Base-by-base conservation (phyloP, 1,284 basidiomycete species). In the Anthracocystis setariae region DNA sequence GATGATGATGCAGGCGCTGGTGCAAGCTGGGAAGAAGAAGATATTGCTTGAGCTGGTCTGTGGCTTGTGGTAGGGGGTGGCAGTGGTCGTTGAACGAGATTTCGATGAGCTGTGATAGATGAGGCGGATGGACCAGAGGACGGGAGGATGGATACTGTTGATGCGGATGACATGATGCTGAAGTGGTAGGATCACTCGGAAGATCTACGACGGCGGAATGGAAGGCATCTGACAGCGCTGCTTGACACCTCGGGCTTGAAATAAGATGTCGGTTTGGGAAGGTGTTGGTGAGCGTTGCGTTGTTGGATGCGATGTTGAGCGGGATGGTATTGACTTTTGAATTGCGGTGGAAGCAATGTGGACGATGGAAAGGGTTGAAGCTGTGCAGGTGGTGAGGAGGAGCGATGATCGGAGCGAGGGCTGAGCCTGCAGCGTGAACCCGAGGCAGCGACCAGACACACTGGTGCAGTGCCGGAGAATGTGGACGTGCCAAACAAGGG, bases 121-220 rank as follows among this genome's bases (percentile, higher is more conserved):
- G 65, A 35, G 2, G 49, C 25, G 0, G 65, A 61, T 7, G 65
- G 58, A 5, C 46, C 50, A 8, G 55, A 29, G 17, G 51, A 52
- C 12, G 64, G 58, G 8, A 67, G 40, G 2, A 67, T 52, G 17
- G 53, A 49, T 27, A 53, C 58, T 48, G 55, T 67, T 15, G 57
- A 53, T 56, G 64, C 48, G 23, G 64, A 67, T 7, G 58, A 67
- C 58, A 61, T 67, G 35, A 18, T 29, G 3, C 2, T 33, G 8
- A 35, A 18, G 7, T 23, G 5, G 18, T 21, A 15, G 8, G 18
- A 9, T 40, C 20, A 42, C 5, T 23, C 21, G 8, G 21, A 42
- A 15, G 23, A 21, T 29, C 29, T 5, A 29, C 29, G 29, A 29
- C 7, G 29, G 29, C 5, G 29, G 12, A 29, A 12, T 29, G 12